Percentiles rank a stretch among this genome's conserved stretches.
phyloP scores from a whole-genome alignment of 805 yeast species.

The Teunomyces lycoperdinae region DNA sequence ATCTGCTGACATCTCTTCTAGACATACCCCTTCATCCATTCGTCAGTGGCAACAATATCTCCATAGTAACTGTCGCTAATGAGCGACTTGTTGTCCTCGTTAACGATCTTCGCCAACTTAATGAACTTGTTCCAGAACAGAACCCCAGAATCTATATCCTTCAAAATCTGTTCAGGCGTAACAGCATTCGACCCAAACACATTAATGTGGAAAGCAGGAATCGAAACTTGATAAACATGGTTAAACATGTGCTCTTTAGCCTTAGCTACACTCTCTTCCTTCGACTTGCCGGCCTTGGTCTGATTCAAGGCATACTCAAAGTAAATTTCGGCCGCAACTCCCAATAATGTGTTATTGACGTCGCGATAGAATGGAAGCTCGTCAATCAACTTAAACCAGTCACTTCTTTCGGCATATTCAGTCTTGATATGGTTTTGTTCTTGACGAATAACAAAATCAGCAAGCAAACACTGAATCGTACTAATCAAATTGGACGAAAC shows the following conservation, averaged over 20 bases:
- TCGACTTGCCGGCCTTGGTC: slow-evolving; percentile 19
- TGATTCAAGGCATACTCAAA: slow-evolving; percentile 41
- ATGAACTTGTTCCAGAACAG: slow-evolving; percentile 36
- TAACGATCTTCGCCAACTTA: slow-evolving; percentile 20
- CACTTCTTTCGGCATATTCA: slow-evolving; percentile 34
- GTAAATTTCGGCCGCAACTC: slow-evolving; percentile 55
- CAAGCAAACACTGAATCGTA: slow-evolving; percentile 48
- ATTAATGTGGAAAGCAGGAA: slow-evolving; percentile 39
- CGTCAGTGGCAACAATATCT: slow-evolving; percentile 27
- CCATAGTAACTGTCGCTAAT: slow-evolving; percentile 21
- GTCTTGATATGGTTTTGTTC: slow-evolving; percentile 49
- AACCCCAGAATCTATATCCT: slow-evolving; percentile 31
- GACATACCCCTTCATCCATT: slow-evolving; percentile 26
- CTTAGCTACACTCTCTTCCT: slow-evolving; percentile 23
- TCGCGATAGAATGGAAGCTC: slow-evolving; percentile 60
- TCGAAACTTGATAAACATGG: slow-evolving; percentile 35
- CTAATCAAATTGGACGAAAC: slow-evolving; percentile 50
- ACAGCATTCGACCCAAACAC: slow-evolving; percentile 41
- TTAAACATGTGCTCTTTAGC: slow-evolving; percentile 34
- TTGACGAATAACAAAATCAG: slow-evolving; percentile 48
- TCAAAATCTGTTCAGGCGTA: slow-evolving; percentile 27
- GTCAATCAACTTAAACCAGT: slow-evolving; percentile 58
- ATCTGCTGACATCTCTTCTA: background rate
- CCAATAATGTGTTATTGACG: slow-evolving; percentile 61
- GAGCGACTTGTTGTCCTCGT: slow-evolving; percentile 25